Percentiles rank a stretch among this genome's conserved stretches.
These are phyloP conservation scores for Didymella pomorum DNA, from an alignment of 2,329 filamentous ascomycete genomes.

Conservation along the genomic window DNA sequence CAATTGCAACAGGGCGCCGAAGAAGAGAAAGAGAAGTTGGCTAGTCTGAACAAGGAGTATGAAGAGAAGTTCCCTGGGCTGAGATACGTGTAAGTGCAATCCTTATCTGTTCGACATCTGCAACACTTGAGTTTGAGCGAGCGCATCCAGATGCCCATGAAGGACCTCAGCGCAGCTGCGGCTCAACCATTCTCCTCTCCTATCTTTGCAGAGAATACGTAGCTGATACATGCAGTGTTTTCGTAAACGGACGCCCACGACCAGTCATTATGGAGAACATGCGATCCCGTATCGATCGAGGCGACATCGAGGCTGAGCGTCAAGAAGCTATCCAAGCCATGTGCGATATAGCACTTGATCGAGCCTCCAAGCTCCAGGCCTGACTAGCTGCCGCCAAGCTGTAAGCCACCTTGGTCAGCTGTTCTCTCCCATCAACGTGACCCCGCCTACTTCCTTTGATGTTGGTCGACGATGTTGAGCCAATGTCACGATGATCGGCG, in stretches of 20 bases:
- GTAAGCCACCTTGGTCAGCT: neutral
- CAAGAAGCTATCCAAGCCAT: conserved; percentile 83
- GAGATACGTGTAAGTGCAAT: conserved; percentile 71
- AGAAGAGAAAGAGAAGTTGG: conserved; percentile 66
- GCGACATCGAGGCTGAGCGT: conserved; percentile 72
- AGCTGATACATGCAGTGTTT: conserved; percentile 63
- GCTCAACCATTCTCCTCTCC: neutral
- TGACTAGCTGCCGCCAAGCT: conserved; percentile 6
- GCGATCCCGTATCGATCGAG: conserved; percentile 73
- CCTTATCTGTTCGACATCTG: neutral
- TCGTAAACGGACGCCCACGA: conserved; percentile 82
- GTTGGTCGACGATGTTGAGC: neutral
- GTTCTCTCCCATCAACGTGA: neutral
- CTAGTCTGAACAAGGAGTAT: conserved; percentile 76
- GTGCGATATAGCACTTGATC: conserved; percentile 87
- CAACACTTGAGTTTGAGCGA: neutral
- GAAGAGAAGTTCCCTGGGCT: conserved; percentile 82
- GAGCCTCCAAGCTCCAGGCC: conserved; percentile 66
- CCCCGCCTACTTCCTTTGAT: neutral
- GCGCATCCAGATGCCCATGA: neutral
- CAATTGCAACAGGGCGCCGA: conserved; percentile 65
- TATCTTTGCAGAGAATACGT: neutral
- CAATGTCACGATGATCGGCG: neutral
- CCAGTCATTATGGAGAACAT: conserved; percentile 83
- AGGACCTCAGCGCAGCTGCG: neutral